These are phyloP conservation scores for Fusarium sp. DNA, from an alignment of 2,329 filamentous ascomycete species.

Conservation along the genomic window DNA sequence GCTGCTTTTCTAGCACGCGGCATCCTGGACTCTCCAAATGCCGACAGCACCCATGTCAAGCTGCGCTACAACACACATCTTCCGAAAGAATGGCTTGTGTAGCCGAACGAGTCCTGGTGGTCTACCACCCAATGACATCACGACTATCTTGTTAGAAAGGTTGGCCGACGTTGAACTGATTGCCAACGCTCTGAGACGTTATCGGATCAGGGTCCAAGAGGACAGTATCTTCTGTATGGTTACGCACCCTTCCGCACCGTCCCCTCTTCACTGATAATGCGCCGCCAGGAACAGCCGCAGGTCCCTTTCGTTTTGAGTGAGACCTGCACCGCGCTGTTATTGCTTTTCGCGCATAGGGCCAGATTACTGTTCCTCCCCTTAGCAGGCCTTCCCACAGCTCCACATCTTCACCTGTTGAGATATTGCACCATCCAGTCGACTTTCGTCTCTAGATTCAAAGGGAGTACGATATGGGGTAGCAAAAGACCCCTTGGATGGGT, in stretches of 20 bases:
- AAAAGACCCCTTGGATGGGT: slow-evolving; percentile 27
- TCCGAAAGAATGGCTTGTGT: slow-evolving; percentile 6
- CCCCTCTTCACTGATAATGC: slow-evolving; percentile 13
- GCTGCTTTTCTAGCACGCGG: slow-evolving; percentile 10
- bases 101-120: slow-evolving; percentile 5
- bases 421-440: slow-evolving; percentile 15
- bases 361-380: slow-evolving; percentile 29
- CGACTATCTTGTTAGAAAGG: not conserved
- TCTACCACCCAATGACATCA: slow-evolving; percentile 36
- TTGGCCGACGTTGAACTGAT: slow-evolving; percentile 9
- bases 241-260: slow-evolving; percentile 4
- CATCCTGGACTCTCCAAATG: slow-evolving; percentile 15
- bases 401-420: slow-evolving; percentile 44
- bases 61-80: slow-evolving; percentile 5
- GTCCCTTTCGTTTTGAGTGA: slow-evolving; percentile 37
- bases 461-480: slow-evolving; percentile 34
- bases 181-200: slow-evolving; percentile 25
- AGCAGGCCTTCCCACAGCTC: slow-evolving; percentile 13
- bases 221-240: slow-evolving; percentile 9
- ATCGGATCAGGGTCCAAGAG: slow-evolving; percentile 30
- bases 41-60: slow-evolving; percentile 13
- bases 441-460: slow-evolving; percentile 18
- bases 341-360: slow-evolving; percentile 35
- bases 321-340: slow-evolving; percentile 41
- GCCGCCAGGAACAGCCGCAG: slow-evolving; percentile 40